Conservation (phyloP, 495 filamentous ascomycete species). For the Hyphodiscus hymeniophilus region DNA sequence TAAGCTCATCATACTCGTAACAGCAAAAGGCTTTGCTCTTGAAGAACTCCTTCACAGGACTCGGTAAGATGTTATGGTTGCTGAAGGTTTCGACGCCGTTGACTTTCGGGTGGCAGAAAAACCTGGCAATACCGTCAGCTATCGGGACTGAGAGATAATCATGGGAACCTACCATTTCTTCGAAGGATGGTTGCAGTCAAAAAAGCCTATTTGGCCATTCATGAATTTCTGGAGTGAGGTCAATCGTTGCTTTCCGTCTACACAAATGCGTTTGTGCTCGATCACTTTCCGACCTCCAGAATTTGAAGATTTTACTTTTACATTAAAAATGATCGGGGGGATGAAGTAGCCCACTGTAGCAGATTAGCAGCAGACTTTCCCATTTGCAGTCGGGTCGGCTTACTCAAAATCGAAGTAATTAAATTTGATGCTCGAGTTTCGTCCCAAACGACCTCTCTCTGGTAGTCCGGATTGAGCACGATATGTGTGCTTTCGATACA, state of each 20-base stretch:
- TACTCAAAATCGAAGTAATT: slow-evolving; percentile 36
- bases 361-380: neutral
- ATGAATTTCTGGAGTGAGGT: slow-evolving; percentile 38
- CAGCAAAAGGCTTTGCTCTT: slow-evolving; percentile 29
- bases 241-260: slow-evolving; percentile 44
- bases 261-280: slow-evolving; percentile 25
- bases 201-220: slow-evolving; percentile 33
- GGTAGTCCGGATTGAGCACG: slow-evolving; percentile 39
- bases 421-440: slow-evolving; percentile 27
- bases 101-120: slow-evolving; percentile 18
- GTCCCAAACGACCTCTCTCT: slow-evolving; percentile 40
- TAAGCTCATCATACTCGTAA: slow-evolving; percentile 33
- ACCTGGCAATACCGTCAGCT: slow-evolving; percentile 11
- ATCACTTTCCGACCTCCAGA: slow-evolving; percentile 10
- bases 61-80: slow-evolving; percentile 24
- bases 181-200: slow-evolving; percentile 24
- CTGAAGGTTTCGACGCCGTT: slow-evolving; percentile 15
- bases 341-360: slow-evolving; percentile 36
- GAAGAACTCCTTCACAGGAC: slow-evolving; percentile 27
- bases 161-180: slow-evolving; percentile 19
- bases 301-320: slow-evolving; percentile 19
- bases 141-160: neutral
- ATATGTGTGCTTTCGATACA: slow-evolving; percentile 28
- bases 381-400: slow-evolving; percentile 1
- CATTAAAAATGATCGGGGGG: slow-evolving; percentile 43